These are phyloP conservation scores for Nakaseomyces uthaithaninus DNA, from an alignment of 1,139 yeast species.

Conservation along the genomic window DNA sequence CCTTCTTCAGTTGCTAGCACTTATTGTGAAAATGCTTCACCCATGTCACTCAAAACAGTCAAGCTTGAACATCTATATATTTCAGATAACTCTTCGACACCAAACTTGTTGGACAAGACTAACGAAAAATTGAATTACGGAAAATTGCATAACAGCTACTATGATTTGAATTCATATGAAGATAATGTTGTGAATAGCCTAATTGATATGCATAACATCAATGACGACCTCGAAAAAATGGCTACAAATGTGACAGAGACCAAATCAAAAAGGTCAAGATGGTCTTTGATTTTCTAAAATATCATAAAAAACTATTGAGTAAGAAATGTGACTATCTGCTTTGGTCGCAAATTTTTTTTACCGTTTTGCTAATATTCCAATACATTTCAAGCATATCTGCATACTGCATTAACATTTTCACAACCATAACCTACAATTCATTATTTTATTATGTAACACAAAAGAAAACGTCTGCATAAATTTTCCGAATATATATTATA, in stretches of 20 bases:
- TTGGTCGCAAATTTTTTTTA: too few relatives aligned
- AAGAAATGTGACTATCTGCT: too few relatives aligned
- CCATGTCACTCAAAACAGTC: background rate
- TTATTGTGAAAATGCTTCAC: conserved; percentile 1
- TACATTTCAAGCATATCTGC: background rate
- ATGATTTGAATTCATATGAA: background rate
- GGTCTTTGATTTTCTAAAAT: conserved; percentile 3
- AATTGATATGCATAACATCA: background rate
- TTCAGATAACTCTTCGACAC: conserved; percentile 1
- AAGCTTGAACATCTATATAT: background rate
- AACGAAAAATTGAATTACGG: background rate
- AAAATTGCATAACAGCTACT: background rate
- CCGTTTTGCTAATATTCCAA: background rate
- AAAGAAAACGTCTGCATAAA: too few relatives aligned
- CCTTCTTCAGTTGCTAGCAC: conserved; percentile 3
- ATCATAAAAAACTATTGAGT: background rate
- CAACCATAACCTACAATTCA: too few relatives aligned
- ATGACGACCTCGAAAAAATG: conserved; percentile 1
- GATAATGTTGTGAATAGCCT: background rate
- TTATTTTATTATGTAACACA: too few relatives aligned
- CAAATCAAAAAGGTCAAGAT: background rate
- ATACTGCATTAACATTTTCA: too few relatives aligned
- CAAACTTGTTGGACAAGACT: background rate
- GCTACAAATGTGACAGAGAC: background rate
- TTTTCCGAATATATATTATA: too few relatives aligned